Conservation (phyloP, 805 yeast species). For the Lipomyces starkeyi region DNA sequence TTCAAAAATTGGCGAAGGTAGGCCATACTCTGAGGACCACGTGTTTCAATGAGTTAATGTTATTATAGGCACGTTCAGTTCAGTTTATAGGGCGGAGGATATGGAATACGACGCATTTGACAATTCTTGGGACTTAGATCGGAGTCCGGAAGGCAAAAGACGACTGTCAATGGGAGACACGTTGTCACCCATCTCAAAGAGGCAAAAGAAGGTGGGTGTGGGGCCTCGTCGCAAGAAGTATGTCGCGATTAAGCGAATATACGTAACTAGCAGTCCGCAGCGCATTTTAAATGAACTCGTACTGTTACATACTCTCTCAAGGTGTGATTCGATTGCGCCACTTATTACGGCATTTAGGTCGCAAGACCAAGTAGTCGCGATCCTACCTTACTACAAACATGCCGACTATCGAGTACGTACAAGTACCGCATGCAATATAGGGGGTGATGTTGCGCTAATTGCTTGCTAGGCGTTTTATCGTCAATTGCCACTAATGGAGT, state of each 20-base stretch:
- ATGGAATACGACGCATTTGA: slow-evolving; percentile 47
- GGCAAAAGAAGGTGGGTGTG: slow-evolving; percentile 4
- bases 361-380: slow-evolving; percentile 92
- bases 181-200: neutral
- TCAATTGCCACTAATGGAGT: slow-evolving; percentile 78
- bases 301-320: slow-evolving; percentile 66
- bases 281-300: slow-evolving; percentile 88
- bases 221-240: slow-evolving; percentile 44
- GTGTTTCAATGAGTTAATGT: neutral
- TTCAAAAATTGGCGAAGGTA: slow-evolving; percentile 63
- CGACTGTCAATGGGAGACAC: slow-evolving; percentile 14
- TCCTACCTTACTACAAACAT: slow-evolving; percentile 88
- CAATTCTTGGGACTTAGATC: slow-evolving; percentile 43
- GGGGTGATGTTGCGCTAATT: neutral
- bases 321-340: slow-evolving; percentile 78
- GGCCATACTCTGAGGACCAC: neutral
- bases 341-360: slow-evolving; percentile 83
- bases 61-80: slow-evolving; percentile 59
- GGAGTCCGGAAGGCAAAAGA: slow-evolving; percentile 46
- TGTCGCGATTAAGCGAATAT: slow-evolving; percentile 91
- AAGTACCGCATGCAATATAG: neutral
- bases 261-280: slow-evolving; percentile 93
- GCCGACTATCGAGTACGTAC: slow-evolving; percentile 70
- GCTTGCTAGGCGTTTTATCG: slow-evolving; percentile 64
- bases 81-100: slow-evolving; percentile 68